Evolutionary conservation across 2,329 filamentous ascomycete genomes (phyloP), one percentile per base, ranked within the genome.

Genomic region (Curvularia hawaiiensis): DNA sequence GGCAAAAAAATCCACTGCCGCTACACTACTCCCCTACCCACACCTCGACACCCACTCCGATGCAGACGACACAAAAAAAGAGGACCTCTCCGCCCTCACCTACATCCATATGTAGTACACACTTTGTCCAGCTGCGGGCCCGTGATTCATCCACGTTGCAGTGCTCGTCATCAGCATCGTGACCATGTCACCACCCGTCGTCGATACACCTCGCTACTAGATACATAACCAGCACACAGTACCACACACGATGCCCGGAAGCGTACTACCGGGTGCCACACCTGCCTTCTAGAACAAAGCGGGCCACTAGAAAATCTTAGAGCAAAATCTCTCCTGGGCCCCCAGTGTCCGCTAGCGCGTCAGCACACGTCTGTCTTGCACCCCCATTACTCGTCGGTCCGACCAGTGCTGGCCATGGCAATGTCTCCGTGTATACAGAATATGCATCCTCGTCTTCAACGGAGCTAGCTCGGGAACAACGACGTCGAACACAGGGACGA

Each of bases 281-380:
- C 59, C 47, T 57, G 50, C 62, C 66, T 68, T 67, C 67, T 65
- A 70, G 66, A 71, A 71, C 64, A 71, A 69, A 68, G 67, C 64
- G 55, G 60, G 64, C 50, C 62, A 48, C 50, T 59, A 59, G 52
- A 66, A 66, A 68, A 62, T 47, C 59, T 65, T 56, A 58, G 40
- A 43, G 46, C 46, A 58, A 58, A 58, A 58, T 54, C 56, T 59
- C 47, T 51, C 49, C 47, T 51, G 45, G 49, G 38, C 30, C 7
- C 55, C 20, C 51, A 48, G 61, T 67, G 62, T 51, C 46, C 59
- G 52, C 52, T 64, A 59, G 60, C 53, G 59, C 52, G 40, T 50
- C 51, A 38, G 40, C 51, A 31, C 18, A 20, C 33, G 12, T 33
- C 28, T 51, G 49, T 38, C 35, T 51, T 43, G 30, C 38, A 41